Evolutionary conservation across 2,329 filamentous ascomycete species (phyloP).

Genomic region (Penicillium sp.): DNA sequence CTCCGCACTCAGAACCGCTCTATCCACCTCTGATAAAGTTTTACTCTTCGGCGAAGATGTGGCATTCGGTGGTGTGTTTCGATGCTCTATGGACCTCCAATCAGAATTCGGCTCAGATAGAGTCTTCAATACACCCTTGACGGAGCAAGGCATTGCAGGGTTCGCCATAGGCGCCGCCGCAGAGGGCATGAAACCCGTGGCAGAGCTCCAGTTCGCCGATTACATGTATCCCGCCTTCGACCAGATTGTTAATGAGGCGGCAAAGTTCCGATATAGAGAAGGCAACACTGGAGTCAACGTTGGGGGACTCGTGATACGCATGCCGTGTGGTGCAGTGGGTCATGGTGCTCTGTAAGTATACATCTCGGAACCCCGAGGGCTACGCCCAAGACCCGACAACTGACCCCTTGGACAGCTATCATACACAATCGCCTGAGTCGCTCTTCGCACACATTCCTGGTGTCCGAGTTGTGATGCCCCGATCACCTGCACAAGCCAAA

Average conservation of each 20-base stretch:
- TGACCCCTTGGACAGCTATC: conserved; percentile 52
- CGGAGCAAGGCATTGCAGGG: conserved; percentile 90
- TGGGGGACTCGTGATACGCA: conserved; percentile 80
- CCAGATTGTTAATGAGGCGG: conserved; percentile 89
- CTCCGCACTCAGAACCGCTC: conserved; percentile 76
- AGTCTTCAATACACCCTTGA: conserved; percentile 94
- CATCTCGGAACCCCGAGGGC: no score
- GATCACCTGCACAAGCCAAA: conserved; percentile 84
- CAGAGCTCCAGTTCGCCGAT: conserved; percentile 94
- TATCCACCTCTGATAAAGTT: conserved; percentile 80
- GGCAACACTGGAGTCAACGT: conserved; percentile 63
- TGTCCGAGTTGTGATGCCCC: conserved; percentile 78
- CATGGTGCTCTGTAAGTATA: conserved; percentile 69
- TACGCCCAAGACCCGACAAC: neutral
- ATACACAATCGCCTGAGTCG: conserved; percentile 84
- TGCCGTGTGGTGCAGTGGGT: conserved; percentile 87
- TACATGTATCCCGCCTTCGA: conserved; percentile 93
- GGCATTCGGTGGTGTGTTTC: conserved; percentile 93
- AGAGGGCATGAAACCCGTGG: conserved; percentile 87
- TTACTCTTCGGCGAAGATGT: conserved; percentile 96
- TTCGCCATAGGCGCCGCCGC: conserved; percentile 89
- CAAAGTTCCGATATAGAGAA: conserved; percentile 78
- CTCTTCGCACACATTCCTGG: conserved; percentile 88
- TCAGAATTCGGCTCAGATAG: conserved; percentile 82
- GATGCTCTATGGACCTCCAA: conserved; percentile 86